Base-by-base conservation (phyloP, 805 yeast genomes). In the Ogataea paradorogensis region DNA sequence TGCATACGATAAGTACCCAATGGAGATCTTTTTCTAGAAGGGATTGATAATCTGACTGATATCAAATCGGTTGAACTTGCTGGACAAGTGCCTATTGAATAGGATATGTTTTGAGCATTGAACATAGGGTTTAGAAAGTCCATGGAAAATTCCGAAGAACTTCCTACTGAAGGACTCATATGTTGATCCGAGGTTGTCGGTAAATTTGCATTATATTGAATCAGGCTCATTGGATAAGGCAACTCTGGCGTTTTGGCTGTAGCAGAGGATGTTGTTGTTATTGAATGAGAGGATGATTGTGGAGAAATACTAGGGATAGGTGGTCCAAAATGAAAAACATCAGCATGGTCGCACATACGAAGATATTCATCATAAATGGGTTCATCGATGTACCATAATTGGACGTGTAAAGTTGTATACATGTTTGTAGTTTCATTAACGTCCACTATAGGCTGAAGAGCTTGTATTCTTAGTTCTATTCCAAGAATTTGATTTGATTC, bases 391-490 rank as follows among this genome's bases (percentile, higher is more conserved):
- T 69, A 74, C 33, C 62, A 63, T 7, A 74, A 56, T 26, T 63
- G 61, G 9, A 72, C 70, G 38, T 72, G 76, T 30, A 76, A 53
- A 2, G 78, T 72, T 8, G 80, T 73, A 51, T 56, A 74, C 46
- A 58, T 65, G 53, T 74, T 73, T 1, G 79, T 69, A 3, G 67
- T 56, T 2, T 47, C 9, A 48, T 76, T 67, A 23, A 73, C 72
- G 44, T 75, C 80, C 10, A 60, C 47, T 8, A 74, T 66, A 15
- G 47, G 38, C 7, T 38, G 43, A 9, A 50, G 27, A 4, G 61
- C 56, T 27, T 47, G 43, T 5, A 50, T 34, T 16, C 49, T 43
- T 4, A 52, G 21, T 21, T 51, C 41, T 26, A 53, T 40, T 11
- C 47, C 38, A 42, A 52, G 28, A 2, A 36, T n/a, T 4, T 42